Conservation (phyloP, 73 alveolate species). For the Paramecium sonneborni region DNA sequence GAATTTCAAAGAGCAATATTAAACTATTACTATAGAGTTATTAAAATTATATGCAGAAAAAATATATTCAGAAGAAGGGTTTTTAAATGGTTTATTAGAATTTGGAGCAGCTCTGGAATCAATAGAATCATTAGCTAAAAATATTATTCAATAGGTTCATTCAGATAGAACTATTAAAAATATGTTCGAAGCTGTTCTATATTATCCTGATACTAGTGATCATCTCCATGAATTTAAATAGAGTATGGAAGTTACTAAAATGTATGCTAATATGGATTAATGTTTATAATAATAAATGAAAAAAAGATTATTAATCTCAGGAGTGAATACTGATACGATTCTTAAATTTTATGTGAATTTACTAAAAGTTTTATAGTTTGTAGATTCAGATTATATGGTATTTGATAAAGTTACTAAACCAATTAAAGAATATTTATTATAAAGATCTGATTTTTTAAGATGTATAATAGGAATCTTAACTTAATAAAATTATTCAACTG, state of each 20-base stretch:
- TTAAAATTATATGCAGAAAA: conserved; percentile 5
- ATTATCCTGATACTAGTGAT: conserved; percentile 38
- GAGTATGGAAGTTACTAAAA: background rate
- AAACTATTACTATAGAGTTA: conserved; percentile 2
- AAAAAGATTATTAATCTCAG: conserved; percentile 56
- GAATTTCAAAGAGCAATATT: conserved; percentile 30
- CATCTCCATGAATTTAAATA: conserved; percentile 6
- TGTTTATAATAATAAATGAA: conserved; percentile 23
- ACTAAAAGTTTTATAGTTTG: conserved; percentile 38
- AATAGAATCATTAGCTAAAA: background rate
- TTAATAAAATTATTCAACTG: conserved; percentile 53
- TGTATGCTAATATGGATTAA: conserved; percentile 25
- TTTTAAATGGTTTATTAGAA: background rate
- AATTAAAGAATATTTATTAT: conserved; percentile 46
- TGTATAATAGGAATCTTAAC: conserved; percentile 53
- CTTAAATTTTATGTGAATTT: conserved; percentile 55
- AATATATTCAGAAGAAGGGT: background rate
- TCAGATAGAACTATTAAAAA: background rate
- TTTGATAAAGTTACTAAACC: conserved; percentile 63
- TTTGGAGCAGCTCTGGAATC: background rate
- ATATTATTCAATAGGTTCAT: background rate
- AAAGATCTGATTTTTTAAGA: conserved; percentile 59
- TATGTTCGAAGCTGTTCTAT: conserved; percentile 25
- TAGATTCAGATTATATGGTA: conserved; percentile 55
- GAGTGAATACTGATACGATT: conserved; percentile 58